A percentile compares a stretch with the other conserved stretches of the same genome.
Conservation (phyloP, 257 asterid species). For the Solanum chilense region DNA sequence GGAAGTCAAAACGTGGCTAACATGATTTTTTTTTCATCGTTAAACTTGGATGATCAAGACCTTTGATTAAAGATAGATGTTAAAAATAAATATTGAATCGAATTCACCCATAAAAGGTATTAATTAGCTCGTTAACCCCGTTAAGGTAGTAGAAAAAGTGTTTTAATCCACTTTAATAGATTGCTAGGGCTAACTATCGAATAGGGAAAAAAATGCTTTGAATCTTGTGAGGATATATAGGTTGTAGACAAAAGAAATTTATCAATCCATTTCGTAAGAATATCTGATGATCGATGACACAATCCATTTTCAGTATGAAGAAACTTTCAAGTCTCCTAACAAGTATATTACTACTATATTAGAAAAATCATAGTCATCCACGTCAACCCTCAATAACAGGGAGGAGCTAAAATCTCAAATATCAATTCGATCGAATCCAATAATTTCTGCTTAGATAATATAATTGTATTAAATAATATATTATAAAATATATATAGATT, state of each 20-base stretch:
- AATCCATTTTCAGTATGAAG: fast-evolving
- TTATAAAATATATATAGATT: too few relatives aligned
- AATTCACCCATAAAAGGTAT: not conserved
- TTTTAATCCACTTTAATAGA: too few relatives aligned
- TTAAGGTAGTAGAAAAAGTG: not conserved
- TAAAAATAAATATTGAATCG: too few relatives aligned
- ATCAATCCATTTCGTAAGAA: not conserved
- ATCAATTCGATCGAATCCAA: not conserved
- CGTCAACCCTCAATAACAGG: not conserved
- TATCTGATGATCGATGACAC: not conserved
- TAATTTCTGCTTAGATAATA: not conserved
- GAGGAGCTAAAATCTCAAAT: not conserved
- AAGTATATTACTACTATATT: not conserved
- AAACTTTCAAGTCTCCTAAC: not conserved
- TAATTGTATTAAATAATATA: not conserved
- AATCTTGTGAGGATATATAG: not conserved
- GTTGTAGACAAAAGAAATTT: not conserved
- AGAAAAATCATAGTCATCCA: not conserved
- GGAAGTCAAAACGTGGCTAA: not conserved
- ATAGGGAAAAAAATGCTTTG: too few relatives aligned
- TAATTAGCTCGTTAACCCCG: too few relatives aligned
- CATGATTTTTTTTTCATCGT: not conserved
- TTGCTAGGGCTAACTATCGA: too few relatives aligned
- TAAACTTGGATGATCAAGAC: not conserved
- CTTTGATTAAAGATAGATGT: not conserved